Evolutionary conservation across 371 early-diverging fungal species (phyloP), one percentile per base, ranked within the genome.

Genomic region (Mucor mucedo): DNA sequence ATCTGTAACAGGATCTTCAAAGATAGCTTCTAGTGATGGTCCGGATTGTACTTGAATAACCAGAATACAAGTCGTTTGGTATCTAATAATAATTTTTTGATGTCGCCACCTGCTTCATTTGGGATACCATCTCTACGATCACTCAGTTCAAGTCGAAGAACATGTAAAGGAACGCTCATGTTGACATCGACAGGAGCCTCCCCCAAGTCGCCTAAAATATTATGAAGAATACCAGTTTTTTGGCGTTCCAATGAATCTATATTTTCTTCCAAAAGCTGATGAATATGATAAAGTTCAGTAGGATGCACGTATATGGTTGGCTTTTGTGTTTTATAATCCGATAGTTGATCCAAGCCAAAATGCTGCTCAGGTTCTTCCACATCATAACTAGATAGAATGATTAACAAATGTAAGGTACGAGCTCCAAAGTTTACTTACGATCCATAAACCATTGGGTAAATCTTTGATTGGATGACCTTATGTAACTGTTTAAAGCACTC

Each of bases 221-320:
- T 78, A 9, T 89, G 82, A 27, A 98, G 70, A n/a, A 92, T 91
- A 61, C 98, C 97, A 5, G 83, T 82, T 48, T 73, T 59, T 35
- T 88, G 80, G 0, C 83, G 75, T 30, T 85, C 82, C 5, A 87
- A 62, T 42, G 80, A 79, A 54, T 93, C 89, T 6, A 95, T 63
- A 66, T 94, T 90, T 42, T 93, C 87, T 49, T 89, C 75, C 10
- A 99, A 62, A 62, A 90, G 84, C 45, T 86, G 82, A 69, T 98
- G 98, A 49, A 96, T 83, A 42, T 90, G 89, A 68, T 93, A 93
- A 53, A 98, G 90, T 73, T 98, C 98, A 52, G 86, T 84, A 1
- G 96, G 92, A 2, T 94, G 88, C 58, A 98, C 94, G 73, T 93
- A 93, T 10, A 99, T 90, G 2, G 86, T 85, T 3, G 97, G 96